Conservation (phyloP, 2,329 filamentous ascomycete genomes). For the Tetracladium maxilliforme region DNA sequence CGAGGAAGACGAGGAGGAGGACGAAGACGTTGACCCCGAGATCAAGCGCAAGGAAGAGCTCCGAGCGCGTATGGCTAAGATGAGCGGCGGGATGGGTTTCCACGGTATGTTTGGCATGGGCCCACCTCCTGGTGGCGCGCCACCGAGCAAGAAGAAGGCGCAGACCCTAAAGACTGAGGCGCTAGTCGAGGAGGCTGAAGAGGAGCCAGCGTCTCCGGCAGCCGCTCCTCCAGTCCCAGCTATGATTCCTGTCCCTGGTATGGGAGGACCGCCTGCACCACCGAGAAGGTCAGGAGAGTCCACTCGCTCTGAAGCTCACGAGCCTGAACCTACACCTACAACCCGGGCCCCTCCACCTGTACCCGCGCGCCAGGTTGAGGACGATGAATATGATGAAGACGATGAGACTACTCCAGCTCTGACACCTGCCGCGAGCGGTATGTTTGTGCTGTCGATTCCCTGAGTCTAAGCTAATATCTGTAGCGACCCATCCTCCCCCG, state of each 20-base stretch:
- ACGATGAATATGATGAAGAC: conserved; percentile 31
- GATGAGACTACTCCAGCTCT: conserved; percentile 17
- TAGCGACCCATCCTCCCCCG: conserved; percentile 16
- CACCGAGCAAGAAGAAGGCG: conserved; percentile 39
- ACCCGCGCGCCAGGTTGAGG: conserved; percentile 17
- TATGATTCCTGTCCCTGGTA: conserved; percentile 56
- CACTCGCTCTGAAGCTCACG: too few relatives aligned
- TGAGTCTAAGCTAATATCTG: too few relatives aligned
- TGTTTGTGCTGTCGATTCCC: conserved; percentile 7
- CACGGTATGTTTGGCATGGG: conserved; percentile 86
- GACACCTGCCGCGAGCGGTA: conserved; percentile 3
- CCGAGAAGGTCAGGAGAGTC: conserved; percentile 27
- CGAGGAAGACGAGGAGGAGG: conserved; percentile 58
- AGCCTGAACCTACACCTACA: too few relatives aligned
- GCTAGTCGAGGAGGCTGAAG: conserved; percentile 25
- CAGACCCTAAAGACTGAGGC: conserved; percentile 23
- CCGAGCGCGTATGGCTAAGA: conserved; percentile 91
- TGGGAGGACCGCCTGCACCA: conserved; percentile 42
- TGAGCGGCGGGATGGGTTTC: conserved; percentile 97
- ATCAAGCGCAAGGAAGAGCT: conserved; percentile 74
- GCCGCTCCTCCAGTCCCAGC: conserved; percentile 37
- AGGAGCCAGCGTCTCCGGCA: conserved; percentile 25
- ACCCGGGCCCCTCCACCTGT: too few relatives aligned
- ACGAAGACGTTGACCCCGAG: conserved; percentile 81
- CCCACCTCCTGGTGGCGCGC: conserved; percentile 52